Conservation (phyloP, 2,329 filamentous ascomycete genomes). For the Diaporthe capsici region DNA sequence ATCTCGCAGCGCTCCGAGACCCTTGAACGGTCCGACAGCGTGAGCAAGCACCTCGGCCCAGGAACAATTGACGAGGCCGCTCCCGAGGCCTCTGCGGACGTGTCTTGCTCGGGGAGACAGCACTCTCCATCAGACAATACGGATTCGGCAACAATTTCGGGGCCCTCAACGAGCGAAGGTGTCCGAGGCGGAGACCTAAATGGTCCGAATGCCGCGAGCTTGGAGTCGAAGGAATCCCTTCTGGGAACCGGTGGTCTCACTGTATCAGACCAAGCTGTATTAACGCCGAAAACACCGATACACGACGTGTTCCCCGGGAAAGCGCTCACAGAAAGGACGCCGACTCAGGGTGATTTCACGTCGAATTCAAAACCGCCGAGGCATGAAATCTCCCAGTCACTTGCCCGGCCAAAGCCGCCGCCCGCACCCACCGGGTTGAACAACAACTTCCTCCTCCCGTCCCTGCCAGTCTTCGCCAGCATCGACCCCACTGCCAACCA, state of each 20-base stretch:
- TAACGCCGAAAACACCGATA: not conserved
- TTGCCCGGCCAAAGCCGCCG: not conserved
- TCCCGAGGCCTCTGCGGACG: not conserved
- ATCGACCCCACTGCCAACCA: not conserved
- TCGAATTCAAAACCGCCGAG: not conserved
- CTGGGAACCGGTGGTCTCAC: too few relatives aligned
- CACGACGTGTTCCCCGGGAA: not conserved
- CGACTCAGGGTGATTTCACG: conserved; percentile 2
- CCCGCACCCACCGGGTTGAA: not conserved
- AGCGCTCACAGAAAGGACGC: not conserved
- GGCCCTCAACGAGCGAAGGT: not conserved
- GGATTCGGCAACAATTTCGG: conserved; percentile 14
- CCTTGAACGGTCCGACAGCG: not conserved
- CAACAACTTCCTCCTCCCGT: conserved; percentile 14
- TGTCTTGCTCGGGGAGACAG: not conserved
- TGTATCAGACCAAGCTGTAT: not conserved
- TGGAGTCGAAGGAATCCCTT: not conserved
- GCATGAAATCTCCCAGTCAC: not conserved
- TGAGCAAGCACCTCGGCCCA: not conserved
- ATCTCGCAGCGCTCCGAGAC: not conserved
- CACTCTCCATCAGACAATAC: not conserved
- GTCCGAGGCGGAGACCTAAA: not conserved
- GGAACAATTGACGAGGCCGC: not conserved
- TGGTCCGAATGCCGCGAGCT: not conserved
- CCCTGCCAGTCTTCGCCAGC: conserved; percentile 16